Base-by-base conservation (phyloP, 257 asterid species). In the Datura wrightii region DNA sequence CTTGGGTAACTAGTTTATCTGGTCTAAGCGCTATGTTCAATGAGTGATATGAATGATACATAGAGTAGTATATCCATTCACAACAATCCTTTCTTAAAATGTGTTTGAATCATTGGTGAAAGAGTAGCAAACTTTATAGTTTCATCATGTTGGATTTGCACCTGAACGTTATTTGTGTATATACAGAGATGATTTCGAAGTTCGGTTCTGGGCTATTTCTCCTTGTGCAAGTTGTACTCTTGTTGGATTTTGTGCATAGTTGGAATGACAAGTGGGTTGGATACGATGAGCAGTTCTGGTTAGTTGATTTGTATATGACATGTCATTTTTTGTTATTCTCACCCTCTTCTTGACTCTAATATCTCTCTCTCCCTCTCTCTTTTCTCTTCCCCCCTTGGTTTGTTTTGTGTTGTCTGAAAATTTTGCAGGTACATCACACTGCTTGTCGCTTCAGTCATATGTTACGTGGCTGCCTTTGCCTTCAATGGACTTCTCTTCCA, bases 211-310 rank as follows among this genome's bases (percentile, higher is more conserved):
- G 98, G 83, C 85, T 95, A 66, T 95, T 95, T 90, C 98, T 95
- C 81, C 94, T 95, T 55, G 95, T 95, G 87, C 98, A 95, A 91
- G 98, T 95, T 84, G 96, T 95, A 79, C 95, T 95, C 85, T 87
- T 95, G 81, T 92, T 92, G 80, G 98, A 95, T 88, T 95, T 95
- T 88, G 94, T 95, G 79, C 96, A 93, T 89, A 90, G 97, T 67
- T 95, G 98, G 98, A 95, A 95, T 82, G 96, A 93, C 89, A 95
- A 91, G 88, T 95, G 98, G 98, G 98, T 94, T 87, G 95, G 95
- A 82, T 95, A 93, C 71, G 97, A 94, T 66, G 98, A 94, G 88
- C 89, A 94, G 83, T 95, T 95, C 84, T 95, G 98, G 97, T 95
- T 48, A 90, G 93, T 85, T 62, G 76, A 59, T 31, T 31, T 63